Evolutionary conservation across 2,329 filamentous ascomycete genomes (phyloP), one percentile per base, ranked within the genome.

Genomic region (Knoxdaviesia capensis): DNA sequence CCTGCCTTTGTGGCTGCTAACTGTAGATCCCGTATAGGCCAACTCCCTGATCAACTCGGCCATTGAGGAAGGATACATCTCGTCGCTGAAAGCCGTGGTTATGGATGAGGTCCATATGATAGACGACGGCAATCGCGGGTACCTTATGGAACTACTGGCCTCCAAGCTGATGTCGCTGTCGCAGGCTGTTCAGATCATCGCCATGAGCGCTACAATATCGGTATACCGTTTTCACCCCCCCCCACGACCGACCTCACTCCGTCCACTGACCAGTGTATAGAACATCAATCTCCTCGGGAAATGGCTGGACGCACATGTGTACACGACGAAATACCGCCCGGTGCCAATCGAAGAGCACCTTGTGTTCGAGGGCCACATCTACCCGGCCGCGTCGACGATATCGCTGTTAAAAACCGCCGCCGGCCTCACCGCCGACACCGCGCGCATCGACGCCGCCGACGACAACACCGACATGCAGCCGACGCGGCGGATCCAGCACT

Each of bases 101-200:
- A 62, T 86, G 33, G 81, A 87, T 50, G 81, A 87, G 53, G 60
- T 86, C n/a, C 81, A 87, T 53, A 85, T 87, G 79, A 66, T 86
- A 38, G 77, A 84, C 49, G 81, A 86, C 53, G 77, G 79, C 47
- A 70, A 77, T 48, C 72, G 81, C 8, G 81, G 81, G 4, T 86
- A 86, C 53, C 63, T 86, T 1, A 61, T 86, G 43, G 81, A 87
- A 53, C 61, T 86, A 5, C 72, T 84, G 58, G 74, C 77, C 5
- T 80, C 79, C 4, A 86, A 86, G 52, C 52, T 86, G 31, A 59
- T 84, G n/a, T 69, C 74, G 44, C 57, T 86, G 28, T 75, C 72
- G 30, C 71, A 81, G 44, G 59, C 65, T 29, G 65, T 82, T 11
- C 80, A 86, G 52, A 74, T 86, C 20, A 61, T 85, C 44, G 80